A percentile compares a stretch with the other conserved stretches of the same genome.
Conservation (phyloP, 352 stramenopile genomes). For the Globisporangium irregulare region DNA sequence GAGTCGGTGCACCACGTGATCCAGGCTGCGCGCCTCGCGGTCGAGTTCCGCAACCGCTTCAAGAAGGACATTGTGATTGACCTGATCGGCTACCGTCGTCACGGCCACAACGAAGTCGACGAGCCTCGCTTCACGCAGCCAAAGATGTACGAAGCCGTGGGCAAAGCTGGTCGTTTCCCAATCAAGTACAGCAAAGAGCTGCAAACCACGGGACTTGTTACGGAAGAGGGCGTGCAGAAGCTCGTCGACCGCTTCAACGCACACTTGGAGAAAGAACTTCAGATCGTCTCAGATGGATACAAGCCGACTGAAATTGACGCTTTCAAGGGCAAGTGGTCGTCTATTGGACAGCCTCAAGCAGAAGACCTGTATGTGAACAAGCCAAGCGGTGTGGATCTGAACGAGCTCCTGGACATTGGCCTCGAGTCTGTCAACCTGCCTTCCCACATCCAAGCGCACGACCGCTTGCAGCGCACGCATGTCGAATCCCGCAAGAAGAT, state of each 20-base stretch:
- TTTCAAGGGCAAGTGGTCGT: slow-evolving; percentile 70
- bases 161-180: slow-evolving; percentile 59
- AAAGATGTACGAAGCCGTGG: slow-evolving; percentile 81
- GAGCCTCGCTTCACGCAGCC: slow-evolving; percentile 88
- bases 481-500: slow-evolving; percentile 75
- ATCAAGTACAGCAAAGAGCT: slow-evolving; percentile 72
- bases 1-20: slow-evolving; percentile 80
- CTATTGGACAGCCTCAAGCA: slow-evolving; percentile 44
- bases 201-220: slow-evolving; percentile 50
- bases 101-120: slow-evolving; percentile 90
- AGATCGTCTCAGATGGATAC: slow-evolving; percentile 55
- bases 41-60: slow-evolving; percentile 83
- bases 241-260: slow-evolving; percentile 53
- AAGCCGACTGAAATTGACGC: slow-evolving; percentile 64
- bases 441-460: slow-evolving; percentile 49
- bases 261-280: slow-evolving; percentile 67
- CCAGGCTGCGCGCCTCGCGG: slow-evolving; percentile 64
- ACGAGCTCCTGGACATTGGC: slow-evolving; percentile 57
- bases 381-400: slow-evolving; percentile 49
- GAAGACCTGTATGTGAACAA: slow-evolving; percentile 54
- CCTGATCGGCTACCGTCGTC: slow-evolving; percentile 76
- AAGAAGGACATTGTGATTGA: slow-evolving; percentile 87
- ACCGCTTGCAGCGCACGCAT: slow-evolving; percentile 77
- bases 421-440: slow-evolving; percentile 66
- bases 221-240: slow-evolving; percentile 50